Evolutionary conservation across 1,284 basidiomycete genomes (phyloP), one percentile per base, ranked within the genome.

Genomic region (Trichosporon sp.): DNA sequence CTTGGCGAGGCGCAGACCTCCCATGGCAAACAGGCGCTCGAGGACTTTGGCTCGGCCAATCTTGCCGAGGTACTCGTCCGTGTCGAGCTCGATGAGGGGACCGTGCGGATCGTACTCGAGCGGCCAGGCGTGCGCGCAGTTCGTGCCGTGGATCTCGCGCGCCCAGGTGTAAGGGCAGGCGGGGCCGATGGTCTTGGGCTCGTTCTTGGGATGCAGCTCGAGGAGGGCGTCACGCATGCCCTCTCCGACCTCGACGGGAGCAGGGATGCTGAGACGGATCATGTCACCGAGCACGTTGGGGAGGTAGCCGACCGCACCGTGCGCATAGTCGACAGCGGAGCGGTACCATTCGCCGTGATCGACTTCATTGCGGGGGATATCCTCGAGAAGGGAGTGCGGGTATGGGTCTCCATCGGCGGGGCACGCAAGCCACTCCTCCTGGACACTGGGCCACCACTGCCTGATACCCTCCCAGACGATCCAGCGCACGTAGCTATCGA

Each of bases 401-500:
- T 80, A 84, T 3, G 82, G 83, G 72, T 85, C 84, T 56, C 78
- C 80, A 51, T 76, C 38, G 31, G 73, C 73, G 1, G 92, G 91
- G 80, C 93, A 95, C 2, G 79, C 74, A 38, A 92, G 82, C 93
- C 92, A 95, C 3, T 78, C 74, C 35, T 73, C 73, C 0, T 87
- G 79, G 46, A 91, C 88, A 70, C 86, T 83, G 10, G 85, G 80
- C 90, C 91, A 94, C 77, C 87, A 86, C 70, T 86, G 84, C 31
- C 90, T 84, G 48, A 94, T 83, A 38, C 94, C 94, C 76, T 97
- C 93, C 87, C 88, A 89, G 79, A 95, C 88, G 74, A 96, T 89
- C 74, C 90, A 92, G 35, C 94, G 90, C 70, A 96, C 87, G 83
- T 92, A 95, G 0, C 93, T 88, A 84, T 96, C 94, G 80, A 96